A percentile compares a stretch with the other conserved stretches of the same genome.
Evolutionary conservation across 176 grass and related monocot species (phyloP).

Genomic region (Leersia perrieri): DNA sequence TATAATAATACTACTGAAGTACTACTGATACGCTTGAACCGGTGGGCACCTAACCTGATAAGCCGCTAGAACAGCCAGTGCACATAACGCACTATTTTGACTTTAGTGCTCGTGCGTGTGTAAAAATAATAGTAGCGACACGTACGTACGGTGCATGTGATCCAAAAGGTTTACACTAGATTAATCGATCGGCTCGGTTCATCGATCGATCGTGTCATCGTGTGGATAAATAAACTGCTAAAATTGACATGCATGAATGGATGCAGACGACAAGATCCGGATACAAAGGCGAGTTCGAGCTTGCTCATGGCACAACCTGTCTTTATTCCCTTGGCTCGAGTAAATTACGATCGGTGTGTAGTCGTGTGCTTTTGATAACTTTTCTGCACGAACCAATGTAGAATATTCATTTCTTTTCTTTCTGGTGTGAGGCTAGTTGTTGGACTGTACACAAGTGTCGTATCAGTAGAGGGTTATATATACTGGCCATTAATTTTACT

Average conservation of each 20-base stretch:
- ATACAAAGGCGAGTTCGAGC: background rate
- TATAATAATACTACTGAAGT: background rate
- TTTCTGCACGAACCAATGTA: background rate
- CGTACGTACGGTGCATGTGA: background rate
- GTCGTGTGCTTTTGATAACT: background rate
- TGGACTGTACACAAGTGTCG: too few relatives aligned
- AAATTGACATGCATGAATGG: background rate
- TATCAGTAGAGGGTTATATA: background rate
- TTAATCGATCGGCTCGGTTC: background rate
- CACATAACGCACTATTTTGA: background rate
- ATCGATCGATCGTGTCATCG: background rate
- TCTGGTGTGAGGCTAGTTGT: background rate
- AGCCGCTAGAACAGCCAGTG: background rate
- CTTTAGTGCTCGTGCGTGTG: background rate
- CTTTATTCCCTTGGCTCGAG: conserved; percentile 9
- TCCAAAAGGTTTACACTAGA: background rate
- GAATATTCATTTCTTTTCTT: too few relatives aligned
- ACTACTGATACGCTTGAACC: background rate
- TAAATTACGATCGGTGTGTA: background rate
- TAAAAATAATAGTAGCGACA: background rate
- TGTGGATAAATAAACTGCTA: background rate
- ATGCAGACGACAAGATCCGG: conserved; percentile 47
- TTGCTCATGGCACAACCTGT: conserved; percentile 42
- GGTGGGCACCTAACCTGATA: background rate
- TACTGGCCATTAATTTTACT: background rate